Conservation (phyloP, 2,329 filamentous ascomycete species). For the Fusarium scirpi region DNA sequence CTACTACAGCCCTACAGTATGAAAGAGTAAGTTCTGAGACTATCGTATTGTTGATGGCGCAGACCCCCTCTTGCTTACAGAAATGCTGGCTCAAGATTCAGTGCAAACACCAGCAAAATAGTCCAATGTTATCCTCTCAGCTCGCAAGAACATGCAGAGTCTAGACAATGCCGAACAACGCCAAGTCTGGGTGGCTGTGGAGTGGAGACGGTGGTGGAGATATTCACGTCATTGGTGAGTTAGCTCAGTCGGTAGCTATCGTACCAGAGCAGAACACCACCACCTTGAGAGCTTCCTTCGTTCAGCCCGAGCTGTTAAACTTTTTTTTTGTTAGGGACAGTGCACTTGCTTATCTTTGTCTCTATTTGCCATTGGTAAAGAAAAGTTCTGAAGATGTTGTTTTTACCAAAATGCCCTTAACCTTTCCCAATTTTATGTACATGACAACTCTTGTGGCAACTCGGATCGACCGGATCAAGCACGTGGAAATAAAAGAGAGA, state of each 20-base stretch:
- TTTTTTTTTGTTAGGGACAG: not conserved
- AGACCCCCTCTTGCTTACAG: not conserved
- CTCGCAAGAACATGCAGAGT: constrained; percentile 6
- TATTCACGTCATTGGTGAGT: constrained; percentile 32
- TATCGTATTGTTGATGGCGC: not conserved
- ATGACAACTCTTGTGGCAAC: not conserved
- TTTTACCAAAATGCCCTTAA: not conserved
- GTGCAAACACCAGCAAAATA: not conserved
- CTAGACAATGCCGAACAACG: constrained; percentile 20
- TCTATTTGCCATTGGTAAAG: not conserved
- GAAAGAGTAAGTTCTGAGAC: constrained; percentile 21
- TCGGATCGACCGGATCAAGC: not conserved
- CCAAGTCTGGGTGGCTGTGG: constrained; percentile 12
- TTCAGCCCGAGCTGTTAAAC: not conserved
- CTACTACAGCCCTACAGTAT: not conserved
- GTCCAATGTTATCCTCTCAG: not conserved
- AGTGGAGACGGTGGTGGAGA: constrained; percentile 19
- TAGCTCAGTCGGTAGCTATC: not conserved
- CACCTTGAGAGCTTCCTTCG: constrained; percentile 3
- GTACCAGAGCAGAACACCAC: not conserved
- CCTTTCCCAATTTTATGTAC: too few relatives aligned
- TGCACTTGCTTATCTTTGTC: not conserved
- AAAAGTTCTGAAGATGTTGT: not conserved
- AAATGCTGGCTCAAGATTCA: not conserved
- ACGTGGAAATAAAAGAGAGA: not conserved